Evolutionary conservation across 2,329 filamentous ascomycete species (phyloP), one percentile per base, ranked within the genome.

Genomic region (Penicillium janthinellum): DNA sequence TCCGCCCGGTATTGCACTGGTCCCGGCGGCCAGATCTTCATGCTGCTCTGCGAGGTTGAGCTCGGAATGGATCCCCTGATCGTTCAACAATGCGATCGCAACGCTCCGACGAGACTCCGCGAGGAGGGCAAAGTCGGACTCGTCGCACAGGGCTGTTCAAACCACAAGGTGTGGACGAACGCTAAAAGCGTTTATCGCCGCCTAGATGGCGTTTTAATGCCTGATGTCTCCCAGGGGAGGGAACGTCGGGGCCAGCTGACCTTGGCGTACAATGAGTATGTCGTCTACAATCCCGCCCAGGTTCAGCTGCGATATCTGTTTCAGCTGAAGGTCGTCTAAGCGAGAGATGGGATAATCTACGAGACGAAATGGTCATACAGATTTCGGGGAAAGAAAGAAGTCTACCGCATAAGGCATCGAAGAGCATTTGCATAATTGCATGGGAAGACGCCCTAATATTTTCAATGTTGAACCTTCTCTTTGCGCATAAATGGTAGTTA

Each of bases 201-300:
- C 17, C 58, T 67, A 5, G 35, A 51, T 4, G 62, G 62, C 3
- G 20, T 51, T 4, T 0, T 1, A 7, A 57, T 66, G 54, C 62
- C 64, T 11, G 57, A 66, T 39, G 20, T 61, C 17, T n/a, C 17
- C 2, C 28, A 15, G 8, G 44, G 50, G 28, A 0, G 10, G 38
- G n/a, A 35, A 35, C 12, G 12, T 34, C 39, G n/a, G 10, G 17
- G 31, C 8, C 7, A n/a, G n/a, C n/a, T 10, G 6, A n/a, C 12
- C 31, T 38, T 58, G 17, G 44, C 45, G 4, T 49, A 75, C 62
- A 73, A 74, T 51, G 77, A 79, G 65, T 79, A 78, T 58, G 74
- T 79, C 48, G 75, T 72, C 39, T 75, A 76, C 55, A 70, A 77
- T 57, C 71, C 78, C 34, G 70, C 73, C 38, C 77, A 79, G 67